Percentiles rank a stretch among this genome's conserved stretches.
Evolutionary conservation across 179 eudicot genomes (phyloP).

Genomic region (Silene coronaria): DNA sequence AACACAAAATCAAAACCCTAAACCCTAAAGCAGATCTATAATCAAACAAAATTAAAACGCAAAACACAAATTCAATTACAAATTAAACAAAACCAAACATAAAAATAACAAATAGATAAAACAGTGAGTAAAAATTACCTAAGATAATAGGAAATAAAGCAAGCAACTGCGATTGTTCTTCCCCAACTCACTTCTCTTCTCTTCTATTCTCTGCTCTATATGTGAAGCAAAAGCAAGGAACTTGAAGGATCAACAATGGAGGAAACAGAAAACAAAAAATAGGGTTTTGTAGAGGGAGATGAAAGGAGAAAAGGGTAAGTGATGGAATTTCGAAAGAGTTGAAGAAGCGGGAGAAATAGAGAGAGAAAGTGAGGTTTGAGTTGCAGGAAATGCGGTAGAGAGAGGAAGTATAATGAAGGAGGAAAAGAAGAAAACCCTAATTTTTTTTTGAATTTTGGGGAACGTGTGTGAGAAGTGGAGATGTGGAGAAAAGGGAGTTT

Average conservation of each 20-base stretch:
- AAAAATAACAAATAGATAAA: neutral
- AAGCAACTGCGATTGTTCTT: neutral
- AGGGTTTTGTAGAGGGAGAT: neutral
- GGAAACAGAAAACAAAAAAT: neutral
- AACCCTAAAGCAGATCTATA: neutral
- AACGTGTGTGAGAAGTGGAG: too few species aligned
- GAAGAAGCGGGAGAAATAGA: slow-evolving; percentile 8
- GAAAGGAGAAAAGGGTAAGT: neutral
- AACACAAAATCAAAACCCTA: neutral
- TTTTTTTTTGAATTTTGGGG: too few species aligned
- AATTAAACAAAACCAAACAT: neutral
- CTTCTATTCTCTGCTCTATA: too few species aligned
- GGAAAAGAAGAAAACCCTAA: neutral
- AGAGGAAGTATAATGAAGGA: neutral
- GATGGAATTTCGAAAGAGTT: slow-evolving; percentile 2
- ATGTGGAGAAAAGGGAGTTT: too few species aligned
- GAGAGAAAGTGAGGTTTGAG: neutral
- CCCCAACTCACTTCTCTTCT: neutral
- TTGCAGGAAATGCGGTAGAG: neutral
- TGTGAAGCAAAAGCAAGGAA: neutral
- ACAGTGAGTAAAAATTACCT: neutral
- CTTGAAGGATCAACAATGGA: neutral
- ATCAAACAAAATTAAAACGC: neutral
- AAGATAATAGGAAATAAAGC: too few species aligned
- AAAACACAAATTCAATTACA: neutral